Evolutionary conservation across 2,329 filamentous ascomycete genomes (phyloP).

Genomic region (Diplodia corticola): DNA sequence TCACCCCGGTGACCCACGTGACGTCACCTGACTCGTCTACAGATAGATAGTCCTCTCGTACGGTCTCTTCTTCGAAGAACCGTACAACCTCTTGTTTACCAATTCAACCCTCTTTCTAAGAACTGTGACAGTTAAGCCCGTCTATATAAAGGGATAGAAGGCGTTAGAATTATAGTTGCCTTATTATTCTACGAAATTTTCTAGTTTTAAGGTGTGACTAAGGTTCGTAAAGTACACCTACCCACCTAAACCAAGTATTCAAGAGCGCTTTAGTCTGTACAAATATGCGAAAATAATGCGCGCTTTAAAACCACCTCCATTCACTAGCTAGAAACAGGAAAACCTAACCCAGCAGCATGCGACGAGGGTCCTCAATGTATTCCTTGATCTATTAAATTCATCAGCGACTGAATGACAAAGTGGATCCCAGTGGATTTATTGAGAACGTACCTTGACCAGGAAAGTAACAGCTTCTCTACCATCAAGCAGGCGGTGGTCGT

Average conservation of each 20-base stretch:
- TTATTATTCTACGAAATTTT: neutral
- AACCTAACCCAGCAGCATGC: slow-evolving; percentile 68
- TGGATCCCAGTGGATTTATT: neutral
- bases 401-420: neutral
- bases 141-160: too few species aligned
- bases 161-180: neutral
- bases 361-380: slow-evolving; percentile 90
- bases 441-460: slow-evolving; percentile 70
- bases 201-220: neutral
- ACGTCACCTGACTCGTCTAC: too few species aligned
- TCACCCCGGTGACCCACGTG: too few species aligned
- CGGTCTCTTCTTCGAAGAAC: too few species aligned
- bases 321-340: neutral
- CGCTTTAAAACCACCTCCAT: slow-evolving; percentile 12
- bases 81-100: too few species aligned
- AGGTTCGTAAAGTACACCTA: slow-evolving; percentile 12
- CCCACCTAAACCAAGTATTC: neutral
- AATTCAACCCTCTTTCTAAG: too few species aligned
- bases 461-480: slow-evolving; percentile 95
- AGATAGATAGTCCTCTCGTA: too few species aligned
- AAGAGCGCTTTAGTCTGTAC: slow-evolving; percentile 17
- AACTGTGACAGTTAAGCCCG: too few species aligned
- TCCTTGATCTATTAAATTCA: slow-evolving; percentile 68
- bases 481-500: slow-evolving; percentile 94
- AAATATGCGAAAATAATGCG: slow-evolving; percentile 8